Conservation (phyloP, 495 filamentous ascomycete genomes). For the Sphaerosporella brunnea region DNA sequence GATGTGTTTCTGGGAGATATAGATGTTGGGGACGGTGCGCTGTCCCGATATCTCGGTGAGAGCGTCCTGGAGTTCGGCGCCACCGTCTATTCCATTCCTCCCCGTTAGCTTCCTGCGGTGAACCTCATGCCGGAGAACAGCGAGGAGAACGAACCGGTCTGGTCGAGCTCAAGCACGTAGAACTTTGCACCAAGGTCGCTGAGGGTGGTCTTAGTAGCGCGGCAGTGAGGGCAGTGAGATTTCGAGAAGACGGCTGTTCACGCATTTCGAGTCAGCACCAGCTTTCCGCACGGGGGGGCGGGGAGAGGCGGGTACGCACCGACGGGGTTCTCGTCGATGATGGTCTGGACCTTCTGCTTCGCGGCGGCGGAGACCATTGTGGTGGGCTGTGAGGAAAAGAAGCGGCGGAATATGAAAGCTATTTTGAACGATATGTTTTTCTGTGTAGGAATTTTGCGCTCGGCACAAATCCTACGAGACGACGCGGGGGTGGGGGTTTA, state of each 20-base stretch:
- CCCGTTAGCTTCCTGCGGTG: not conserved
- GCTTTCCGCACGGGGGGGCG: no score
- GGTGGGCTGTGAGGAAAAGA: slow-evolving; percentile 56
- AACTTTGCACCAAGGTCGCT: slow-evolving; percentile 52
- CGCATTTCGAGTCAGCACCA: not conserved
- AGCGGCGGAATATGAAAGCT: slow-evolving; percentile 54
- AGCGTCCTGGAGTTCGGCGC: slow-evolving; percentile 63
- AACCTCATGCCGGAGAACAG: not conserved
- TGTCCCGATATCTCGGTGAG: slow-evolving; percentile 65
- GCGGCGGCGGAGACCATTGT: slow-evolving; percentile 45
- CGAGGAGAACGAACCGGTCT: slow-evolving; percentile 40
- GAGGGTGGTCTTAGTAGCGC: slow-evolving; percentile 56
- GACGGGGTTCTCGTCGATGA: slow-evolving; percentile 86
- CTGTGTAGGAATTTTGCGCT: not conserved
- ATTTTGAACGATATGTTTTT: slow-evolving; percentile 41
- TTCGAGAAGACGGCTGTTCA: slow-evolving; percentile 77
- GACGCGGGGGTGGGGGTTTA: not conserved
- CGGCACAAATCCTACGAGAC: not conserved
- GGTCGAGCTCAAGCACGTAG: slow-evolving; percentile 63
- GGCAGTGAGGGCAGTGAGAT: slow-evolving; percentile 92
- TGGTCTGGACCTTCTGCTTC: slow-evolving; percentile 62
- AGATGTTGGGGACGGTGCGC: slow-evolving; percentile 86
- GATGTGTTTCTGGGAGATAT: slow-evolving; percentile 76
- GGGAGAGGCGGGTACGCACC: slow-evolving; percentile 36
- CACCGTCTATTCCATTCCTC: slow-evolving; percentile 44